Evolutionary conservation across 106 monocot genomes (phyloP), one percentile per base, ranked within the genome.

Genomic region (Dendrobium chrysotoxum): DNA sequence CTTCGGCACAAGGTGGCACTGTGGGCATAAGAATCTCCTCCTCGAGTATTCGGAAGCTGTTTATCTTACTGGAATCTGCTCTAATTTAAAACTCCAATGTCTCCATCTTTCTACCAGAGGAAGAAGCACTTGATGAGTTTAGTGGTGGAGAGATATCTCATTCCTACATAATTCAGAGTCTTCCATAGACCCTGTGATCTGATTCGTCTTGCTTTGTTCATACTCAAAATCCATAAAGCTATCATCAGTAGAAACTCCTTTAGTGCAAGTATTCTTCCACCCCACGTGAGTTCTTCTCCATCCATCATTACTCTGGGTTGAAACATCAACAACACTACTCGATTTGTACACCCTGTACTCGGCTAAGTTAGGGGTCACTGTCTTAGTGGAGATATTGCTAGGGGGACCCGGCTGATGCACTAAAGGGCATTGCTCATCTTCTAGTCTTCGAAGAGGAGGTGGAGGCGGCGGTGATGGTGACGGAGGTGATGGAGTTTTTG

Each of bases 1-100:
- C n/a, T n/a, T n/a, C n/a, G n/a, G n/a, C n/a, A n/a, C n/a, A n/a
- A n/a, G n/a, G n/a, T 1, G 88, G 75, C 6, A 65, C 84, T 1
- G 75, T 76, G 0, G 88, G 79, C 25, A 86, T 23, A 28, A 87
- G 70, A 8, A 88, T 78, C 23, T 90, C 90, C 61, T 86, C 88
- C 26, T 88, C 83, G 3, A 87, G 70, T 20, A 87, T 80, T 53
- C 88, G 79, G 75, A 88, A 86, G 81, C 79, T 84, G 65, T 82
- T 85, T 61, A 81, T 79, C 77, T 75, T 84, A 2, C 80, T 66
- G 15, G 79, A 81, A 57, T 90, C 88, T 5, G 83, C 86, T 21
- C 83, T 84, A 30, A 93, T 88, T 70, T 90, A 82, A 30, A 88
- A 88, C 81, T 93, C 90, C 45, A 93, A 81, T 12, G 88, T 90